Conservation (phyloP, 306 rosid genomes). For the Astragalus membranaceus region DNA sequence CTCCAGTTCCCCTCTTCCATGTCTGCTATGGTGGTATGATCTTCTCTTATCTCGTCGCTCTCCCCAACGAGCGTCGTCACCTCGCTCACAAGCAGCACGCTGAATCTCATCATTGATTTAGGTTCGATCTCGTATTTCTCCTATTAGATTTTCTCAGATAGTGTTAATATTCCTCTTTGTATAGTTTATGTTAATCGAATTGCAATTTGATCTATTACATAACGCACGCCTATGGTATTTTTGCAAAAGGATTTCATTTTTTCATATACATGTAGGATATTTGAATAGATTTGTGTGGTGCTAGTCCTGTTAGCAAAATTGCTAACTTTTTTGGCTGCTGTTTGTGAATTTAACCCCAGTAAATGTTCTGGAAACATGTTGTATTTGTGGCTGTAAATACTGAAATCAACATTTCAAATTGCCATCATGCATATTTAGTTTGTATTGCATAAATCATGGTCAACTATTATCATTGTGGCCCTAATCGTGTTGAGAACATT, state of each 20-base stretch:
- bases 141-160: too few relatives aligned
- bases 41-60: slow-evolving; percentile 68
- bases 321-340: background rate
- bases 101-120: slow-evolving; percentile 44
- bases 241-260: background rate
- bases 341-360: too few relatives aligned
- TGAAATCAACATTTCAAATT: background rate
- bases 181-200: background rate
- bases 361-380: background rate
- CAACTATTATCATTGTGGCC: too few relatives aligned
- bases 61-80: slow-evolving; percentile 82
- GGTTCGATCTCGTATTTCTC: background rate
- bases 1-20: slow-evolving; percentile 50
- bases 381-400: background rate
- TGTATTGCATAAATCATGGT: too few relatives aligned
- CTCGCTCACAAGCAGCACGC: slow-evolving; percentile 62
- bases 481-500: too few relatives aligned
- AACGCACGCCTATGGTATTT: background rate
- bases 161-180: too few relatives aligned
- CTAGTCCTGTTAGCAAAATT: background rate
- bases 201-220: background rate
- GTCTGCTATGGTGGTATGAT: slow-evolving; percentile 74
- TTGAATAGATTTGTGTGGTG: background rate
- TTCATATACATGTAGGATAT: background rate
- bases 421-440: too few relatives aligned